These are phyloP conservation scores for Alternaria angustiovoidea DNA, from an alignment of 2,329 filamentous ascomycete genomes.

Conservation along the genomic window DNA sequence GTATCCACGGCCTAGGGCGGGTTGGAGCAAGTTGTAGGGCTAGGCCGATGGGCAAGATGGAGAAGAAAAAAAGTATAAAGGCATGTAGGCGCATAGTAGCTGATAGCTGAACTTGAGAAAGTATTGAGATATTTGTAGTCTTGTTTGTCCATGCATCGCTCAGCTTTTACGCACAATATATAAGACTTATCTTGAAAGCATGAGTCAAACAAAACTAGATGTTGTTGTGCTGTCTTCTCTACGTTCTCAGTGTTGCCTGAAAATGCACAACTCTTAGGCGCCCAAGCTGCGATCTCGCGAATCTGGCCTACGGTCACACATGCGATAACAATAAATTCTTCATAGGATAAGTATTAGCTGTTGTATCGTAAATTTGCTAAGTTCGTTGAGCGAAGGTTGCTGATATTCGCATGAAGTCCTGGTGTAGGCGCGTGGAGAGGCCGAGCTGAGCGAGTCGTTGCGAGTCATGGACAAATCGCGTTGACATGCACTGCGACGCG, in stretches of 20 bases:
- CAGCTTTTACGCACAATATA: not conserved
- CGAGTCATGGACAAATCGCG: not conserved
- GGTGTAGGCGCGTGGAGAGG: not conserved
- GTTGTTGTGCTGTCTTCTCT: slow-evolving; percentile 1
- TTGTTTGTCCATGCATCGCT: not conserved
- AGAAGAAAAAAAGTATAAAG: not conserved
- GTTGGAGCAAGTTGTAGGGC: not conserved
- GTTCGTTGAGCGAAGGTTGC: not conserved
- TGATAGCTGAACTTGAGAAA: not conserved
- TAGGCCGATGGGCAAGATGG: not conserved
- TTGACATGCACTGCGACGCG: not conserved
- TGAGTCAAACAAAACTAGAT: not conserved
- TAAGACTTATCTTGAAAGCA: not conserved
- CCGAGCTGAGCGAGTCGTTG: not conserved
- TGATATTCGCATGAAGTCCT: not conserved
- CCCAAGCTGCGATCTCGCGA: not conserved
- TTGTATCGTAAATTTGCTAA: not conserved
- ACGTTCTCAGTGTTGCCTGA: not conserved
- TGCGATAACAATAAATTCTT: too few relatives aligned
- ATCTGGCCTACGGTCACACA: not conserved
- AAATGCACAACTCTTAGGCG: not conserved
- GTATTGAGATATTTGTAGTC: not conserved
- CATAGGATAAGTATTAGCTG: not conserved
- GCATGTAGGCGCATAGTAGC: not conserved
- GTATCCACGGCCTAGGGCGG: slow-evolving; percentile 8